Percentiles rank a stretch among this genome's conserved stretches.
Evolutionary conservation across 148 eudicot species (phyloP).

Genomic region (Simmondsia chinensis): DNA sequence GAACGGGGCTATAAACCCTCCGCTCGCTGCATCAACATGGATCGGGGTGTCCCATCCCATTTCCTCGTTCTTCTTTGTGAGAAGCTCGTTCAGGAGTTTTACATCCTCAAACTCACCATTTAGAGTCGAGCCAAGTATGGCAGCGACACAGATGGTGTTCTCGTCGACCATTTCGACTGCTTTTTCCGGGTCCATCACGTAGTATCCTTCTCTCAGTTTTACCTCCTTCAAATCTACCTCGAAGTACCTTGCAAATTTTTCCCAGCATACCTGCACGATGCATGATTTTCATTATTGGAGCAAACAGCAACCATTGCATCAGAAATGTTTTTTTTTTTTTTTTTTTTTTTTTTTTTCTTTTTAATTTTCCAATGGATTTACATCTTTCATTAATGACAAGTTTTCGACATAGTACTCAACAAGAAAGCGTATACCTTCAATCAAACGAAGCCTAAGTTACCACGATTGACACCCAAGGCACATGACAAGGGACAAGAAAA

Average conservation of each 20-base stretch:
- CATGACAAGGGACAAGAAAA: too few species aligned
- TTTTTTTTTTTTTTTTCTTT: too few species aligned
- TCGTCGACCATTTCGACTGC: slow-evolving; percentile 1
- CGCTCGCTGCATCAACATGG: slow-evolving; percentile 57
- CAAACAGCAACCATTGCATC: too few species aligned
- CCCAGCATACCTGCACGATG: slow-evolving; percentile 3
- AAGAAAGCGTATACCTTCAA: too few species aligned
- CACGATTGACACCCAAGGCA: too few species aligned
- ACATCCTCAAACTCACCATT: slow-evolving; percentile 4
- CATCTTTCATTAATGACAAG: too few species aligned
- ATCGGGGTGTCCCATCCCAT: slow-evolving; percentile 40
- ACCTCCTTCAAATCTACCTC: slow-evolving; percentile 1
- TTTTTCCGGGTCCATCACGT: neutral
- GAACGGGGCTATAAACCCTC: slow-evolving; percentile 53
- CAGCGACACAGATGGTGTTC: slow-evolving; percentile 1
- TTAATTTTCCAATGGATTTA: too few species aligned
- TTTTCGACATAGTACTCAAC: too few species aligned
- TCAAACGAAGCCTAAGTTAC: too few species aligned
- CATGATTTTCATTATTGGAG: too few species aligned
- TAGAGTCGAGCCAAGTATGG: neutral
- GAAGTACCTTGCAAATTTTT: too few species aligned
- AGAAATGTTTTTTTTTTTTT: too few species aligned
- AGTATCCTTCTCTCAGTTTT: neutral
- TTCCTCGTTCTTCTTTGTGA: neutral
- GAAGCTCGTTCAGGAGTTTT: neutral